Base-by-base conservation (phyloP, 805 yeast genomes). In the Sungouiozyma ichnusensis region DNA sequence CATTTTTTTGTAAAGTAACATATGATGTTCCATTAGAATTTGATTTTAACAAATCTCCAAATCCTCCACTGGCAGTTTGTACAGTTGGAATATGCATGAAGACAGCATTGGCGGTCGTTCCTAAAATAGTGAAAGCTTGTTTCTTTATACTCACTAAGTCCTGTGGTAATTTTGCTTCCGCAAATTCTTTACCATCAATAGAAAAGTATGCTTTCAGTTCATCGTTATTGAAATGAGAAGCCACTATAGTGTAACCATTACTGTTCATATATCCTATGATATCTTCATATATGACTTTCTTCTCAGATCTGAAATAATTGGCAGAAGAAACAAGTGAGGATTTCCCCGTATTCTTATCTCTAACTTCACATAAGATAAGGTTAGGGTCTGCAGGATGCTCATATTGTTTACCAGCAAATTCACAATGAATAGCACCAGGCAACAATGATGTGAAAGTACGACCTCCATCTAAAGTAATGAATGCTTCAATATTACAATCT, bases 1-100 rank as follows among this genome's bases (percentile, higher is more conserved):
- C 96, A 43, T 75, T 64, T 8, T 71, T 73, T 45, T 82, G 68
- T 2, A 87, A 67, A 33, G 77, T 64, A 2, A 82, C 85, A 57
- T 85, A 88, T 4, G 82, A 76, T 0, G 97, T 86, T 47, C 98
- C 98, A 52, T 86, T 85, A 16, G 83, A 85, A 62, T 90, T 88
- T 2, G 95, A 85, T 55, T 90, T 90, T 55, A 92, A 67, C 16
- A 92, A 64, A 1, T 85, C 70, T 15, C 98, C 98, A 58, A 59
- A 79, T 53, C 85, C 92, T 8, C 63, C 53, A 14, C 72, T 76
- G 1, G 52, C 36, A 11, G 65, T 69, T 16, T 64, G 55, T 50
- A 69, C 68, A 0, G 88, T 81, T 3, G 95, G 84, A 6, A 87
- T 82, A 58, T 86, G 97, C 63, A 92, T 55, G 61, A 87, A 82